Evolutionary conservation across 73 alveolate genomes (phyloP).

Genomic region (Paramecium tetraurelia): DNA sequence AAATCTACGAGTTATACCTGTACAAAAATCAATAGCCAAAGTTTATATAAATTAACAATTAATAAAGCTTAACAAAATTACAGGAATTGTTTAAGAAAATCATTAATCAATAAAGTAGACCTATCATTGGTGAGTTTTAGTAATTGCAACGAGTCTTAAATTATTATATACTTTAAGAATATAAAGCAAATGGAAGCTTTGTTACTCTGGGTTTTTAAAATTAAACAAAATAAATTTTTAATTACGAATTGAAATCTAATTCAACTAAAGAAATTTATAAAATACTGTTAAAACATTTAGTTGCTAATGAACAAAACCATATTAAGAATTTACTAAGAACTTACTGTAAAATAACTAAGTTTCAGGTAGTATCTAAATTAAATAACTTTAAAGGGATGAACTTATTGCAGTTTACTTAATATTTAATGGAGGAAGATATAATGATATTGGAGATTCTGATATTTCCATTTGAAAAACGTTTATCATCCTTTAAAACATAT

Average conservation of each 20-base stretch:
- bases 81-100: not conserved
- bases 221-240: not conserved
- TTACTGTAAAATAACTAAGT: not conserved
- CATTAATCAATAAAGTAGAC: not conserved
- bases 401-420: not conserved
- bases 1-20: not conserved
- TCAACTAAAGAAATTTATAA: not conserved
- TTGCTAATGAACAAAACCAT: not conserved
- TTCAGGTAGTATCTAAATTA: not conserved
- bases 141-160: not conserved
- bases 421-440: not conserved
- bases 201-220: not conserved
- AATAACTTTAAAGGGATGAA: not conserved
- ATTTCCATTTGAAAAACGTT: not conserved
- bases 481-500: not conserved
- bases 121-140: not conserved
- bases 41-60: not conserved
- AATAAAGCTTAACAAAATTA: not conserved
- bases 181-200: not conserved
- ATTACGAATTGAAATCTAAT: not conserved
- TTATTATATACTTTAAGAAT: not conserved
- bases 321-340: conserved; percentile 6
- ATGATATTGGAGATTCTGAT: not conserved
- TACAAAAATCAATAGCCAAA: not conserved
- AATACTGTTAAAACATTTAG: not conserved